phyloP scores from a whole-genome alignment of 768 basidiomycete genomes.

The Daedalea quercina region DNA sequence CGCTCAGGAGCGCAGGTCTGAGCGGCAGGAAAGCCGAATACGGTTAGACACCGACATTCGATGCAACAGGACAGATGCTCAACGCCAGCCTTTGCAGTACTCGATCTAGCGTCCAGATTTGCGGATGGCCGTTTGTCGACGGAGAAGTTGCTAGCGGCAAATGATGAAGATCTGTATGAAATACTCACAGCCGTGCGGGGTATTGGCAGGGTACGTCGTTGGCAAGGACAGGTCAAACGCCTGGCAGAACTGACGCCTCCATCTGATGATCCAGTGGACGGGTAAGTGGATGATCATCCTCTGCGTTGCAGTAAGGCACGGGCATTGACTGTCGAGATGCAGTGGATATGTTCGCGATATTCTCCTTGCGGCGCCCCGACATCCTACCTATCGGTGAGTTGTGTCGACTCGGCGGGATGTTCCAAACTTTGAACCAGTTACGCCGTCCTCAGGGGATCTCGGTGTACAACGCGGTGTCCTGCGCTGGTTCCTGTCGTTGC shows the following conservation, averaged over 20 bases:
- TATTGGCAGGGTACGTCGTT: slow-evolving; percentile 53
- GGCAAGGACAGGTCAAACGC: not conserved
- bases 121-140: slow-evolving; percentile 75
- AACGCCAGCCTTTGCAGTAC: slow-evolving; percentile 37
- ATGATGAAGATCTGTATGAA: slow-evolving; percentile 70
- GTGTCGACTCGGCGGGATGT: slow-evolving; percentile 8
- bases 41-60: slow-evolving; percentile 38
- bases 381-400: slow-evolving; percentile 56
- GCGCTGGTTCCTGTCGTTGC: slow-evolving; percentile 61
- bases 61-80: not conserved
- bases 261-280: not conserved
- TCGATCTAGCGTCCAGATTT: slow-evolving; percentile 75
- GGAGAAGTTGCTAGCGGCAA: slow-evolving; percentile 57
- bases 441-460: slow-evolving; percentile 56
- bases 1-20: slow-evolving; percentile 68
- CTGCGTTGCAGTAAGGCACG: not conserved
- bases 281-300: not conserved
- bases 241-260: not conserved
- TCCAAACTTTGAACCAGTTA: slow-evolving; percentile 13
- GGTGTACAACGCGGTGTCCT: slow-evolving; percentile 74
- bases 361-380: slow-evolving; percentile 77
- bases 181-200: slow-evolving; percentile 76
- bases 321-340: slow-evolving; percentile 14
- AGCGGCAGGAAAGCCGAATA: slow-evolving; percentile 89
- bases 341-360: slow-evolving; percentile 94